Evolutionary conservation across 495 filamentous ascomycete genomes (phyloP).

Genomic region (Daldinia childiae): DNA sequence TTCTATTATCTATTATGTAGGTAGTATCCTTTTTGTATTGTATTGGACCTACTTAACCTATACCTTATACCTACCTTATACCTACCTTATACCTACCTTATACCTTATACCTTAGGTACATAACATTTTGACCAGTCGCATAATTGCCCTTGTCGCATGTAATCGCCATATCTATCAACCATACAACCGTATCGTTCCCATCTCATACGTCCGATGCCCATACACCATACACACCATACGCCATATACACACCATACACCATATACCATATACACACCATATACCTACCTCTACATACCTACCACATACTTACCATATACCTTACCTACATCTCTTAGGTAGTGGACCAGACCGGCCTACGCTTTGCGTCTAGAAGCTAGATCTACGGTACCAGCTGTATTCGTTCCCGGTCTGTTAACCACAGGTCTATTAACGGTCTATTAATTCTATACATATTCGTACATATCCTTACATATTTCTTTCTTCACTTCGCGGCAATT

Average conservation of each 20-base stretch:
- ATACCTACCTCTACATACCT: not conserved
- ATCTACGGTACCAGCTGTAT: slow-evolving; percentile 38
- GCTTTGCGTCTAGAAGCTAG: slow-evolving; percentile 9
- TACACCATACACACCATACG: slow-evolving; percentile 16
- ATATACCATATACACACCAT: slow-evolving; percentile 14
- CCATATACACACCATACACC: slow-evolving; percentile 4
- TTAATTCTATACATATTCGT: slow-evolving; percentile 3
- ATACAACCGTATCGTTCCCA: not conserved
- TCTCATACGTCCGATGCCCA: slow-evolving; percentile 17
- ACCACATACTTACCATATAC: slow-evolving; percentile 24
- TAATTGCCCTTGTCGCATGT: slow-evolving; percentile 20
- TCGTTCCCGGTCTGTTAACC: slow-evolving; percentile 14
- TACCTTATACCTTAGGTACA: not conserved
- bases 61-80: slow-evolving; percentile 6
- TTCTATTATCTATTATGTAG: not conserved
- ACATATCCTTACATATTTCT: slow-evolving; percentile 40
- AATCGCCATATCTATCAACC: slow-evolving; percentile 3
- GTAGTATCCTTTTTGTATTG: slow-evolving; percentile 1
- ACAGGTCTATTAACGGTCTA: slow-evolving; percentile 1
- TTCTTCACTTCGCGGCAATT: slow-evolving; percentile 42
- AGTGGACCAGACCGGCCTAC: slow-evolving; percentile 26
- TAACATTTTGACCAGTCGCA: slow-evolving; percentile 24
- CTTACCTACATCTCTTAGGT: slow-evolving; percentile 25
- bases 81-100: slow-evolving; percentile 3
- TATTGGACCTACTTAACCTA: not conserved